Base-by-base conservation (phyloP, 208 protist genomes). In the Wallacemonas sp. region DNA sequence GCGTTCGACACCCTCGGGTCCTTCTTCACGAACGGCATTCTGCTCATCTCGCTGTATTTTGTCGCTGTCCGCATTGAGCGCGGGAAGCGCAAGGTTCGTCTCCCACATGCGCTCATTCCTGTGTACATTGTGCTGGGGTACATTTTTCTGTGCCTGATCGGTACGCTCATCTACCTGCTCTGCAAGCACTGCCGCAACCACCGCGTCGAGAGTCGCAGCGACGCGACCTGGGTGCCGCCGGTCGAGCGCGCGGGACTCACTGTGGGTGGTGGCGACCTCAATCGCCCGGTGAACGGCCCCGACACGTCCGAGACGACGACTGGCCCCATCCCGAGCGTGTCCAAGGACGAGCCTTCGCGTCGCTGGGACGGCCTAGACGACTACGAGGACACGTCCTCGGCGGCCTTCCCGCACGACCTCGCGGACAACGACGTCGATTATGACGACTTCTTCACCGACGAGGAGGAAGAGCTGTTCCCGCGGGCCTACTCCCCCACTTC, bases 1-100 rank as follows among this genome's bases (percentile, higher is more conserved):
- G 77, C 76, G 27, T 95, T 95, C 58, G 87, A 93, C 71, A 89
- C 80, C 13, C 50, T 95, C 15, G 81, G 83, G 53, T 87, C 90
- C 48, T 91, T 95, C 67, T 91, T 93, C 60, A 69, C 74, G 26
- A 93, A 95, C 65, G 85, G 90, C 63, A 76, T 87, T 30, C 46
- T 92, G 30, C 73, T 95, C 32, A 62, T 80, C 30, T 89, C 86
- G 21, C 73, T 95, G 6, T 95, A 93, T 73, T 86, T 95, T 66
- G 77, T 87, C 42, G 85, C 78, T 19, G 87, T 86, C 19, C 83
- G 81, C 38, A 80, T 95, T 26, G 70, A 84, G 58, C 81, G 72
- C 10, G 90, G 85, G 3, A 74, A 64, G 32, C 29, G 63, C 10
- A 63, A 54, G 59, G 68, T 79, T 0, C 66, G 62, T 34, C 71